phyloP scores from a whole-genome alignment of 2,329 filamentous ascomycete genomes.

The Colletotrichum falcatum region DNA sequence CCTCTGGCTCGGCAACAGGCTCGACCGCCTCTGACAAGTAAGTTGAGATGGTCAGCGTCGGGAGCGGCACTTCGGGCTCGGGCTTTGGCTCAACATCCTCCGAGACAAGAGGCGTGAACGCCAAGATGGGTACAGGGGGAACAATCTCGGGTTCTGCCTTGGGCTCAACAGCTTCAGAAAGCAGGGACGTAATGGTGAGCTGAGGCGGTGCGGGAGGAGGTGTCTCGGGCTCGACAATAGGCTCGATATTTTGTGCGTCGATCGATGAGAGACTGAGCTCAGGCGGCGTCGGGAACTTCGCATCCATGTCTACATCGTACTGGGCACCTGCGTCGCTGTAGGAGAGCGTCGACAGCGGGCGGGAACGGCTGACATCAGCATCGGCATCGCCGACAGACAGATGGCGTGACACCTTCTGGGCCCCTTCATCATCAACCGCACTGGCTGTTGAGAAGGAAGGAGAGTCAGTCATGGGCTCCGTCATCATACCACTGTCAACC shows the following conservation, averaged over 20 bases:
- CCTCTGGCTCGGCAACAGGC: conserved; percentile 46
- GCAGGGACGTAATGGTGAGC: conserved; percentile 50
- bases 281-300: conserved; percentile 57
- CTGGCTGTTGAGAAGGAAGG: conserved; percentile 43
- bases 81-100: conserved; percentile 55
- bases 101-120: conserved; percentile 56
- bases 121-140: conserved; percentile 45
- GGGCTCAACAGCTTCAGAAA: conserved; percentile 50
- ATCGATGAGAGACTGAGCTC: conserved; percentile 59
- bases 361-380: conserved; percentile 48
- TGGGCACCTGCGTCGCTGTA: conserved; percentile 67
- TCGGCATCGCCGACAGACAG: conserved; percentile 43
- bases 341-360: conserved; percentile 61
- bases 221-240: conserved; percentile 52
- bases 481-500: conserved; percentile 60
- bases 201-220: conserved; percentile 48
- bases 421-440: conserved; percentile 45
- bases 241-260: conserved; percentile 58
- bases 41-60: conserved; percentile 52
- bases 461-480: conserved; percentile 50
- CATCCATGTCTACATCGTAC: conserved; percentile 62
- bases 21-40: conserved; percentile 52
- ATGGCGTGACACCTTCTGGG: conserved; percentile 45
- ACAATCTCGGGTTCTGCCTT: conserved; percentile 46
- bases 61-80: conserved; percentile 44